Evolutionary conservation across 23 red algal genomes (phyloP).

Genomic region (Cyanidium caldarium): DNA sequence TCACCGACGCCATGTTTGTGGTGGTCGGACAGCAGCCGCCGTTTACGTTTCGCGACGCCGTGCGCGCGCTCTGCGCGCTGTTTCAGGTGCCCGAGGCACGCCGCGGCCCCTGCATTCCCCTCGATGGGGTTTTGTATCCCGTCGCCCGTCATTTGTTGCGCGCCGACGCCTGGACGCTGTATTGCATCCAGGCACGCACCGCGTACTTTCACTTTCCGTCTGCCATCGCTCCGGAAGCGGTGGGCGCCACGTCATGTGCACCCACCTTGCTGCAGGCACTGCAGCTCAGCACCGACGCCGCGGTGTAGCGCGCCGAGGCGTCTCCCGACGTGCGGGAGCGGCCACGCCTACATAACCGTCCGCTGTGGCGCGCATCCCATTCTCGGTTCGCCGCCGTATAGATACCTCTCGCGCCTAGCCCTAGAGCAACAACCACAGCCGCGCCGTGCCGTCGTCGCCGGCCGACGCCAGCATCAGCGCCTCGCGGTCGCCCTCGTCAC

Average conservation of each 20-base stretch:
- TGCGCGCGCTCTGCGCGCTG: neutral
- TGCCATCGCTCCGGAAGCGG: neutral
- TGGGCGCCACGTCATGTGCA: neutral
- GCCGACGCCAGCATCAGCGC: conserved; percentile 1
- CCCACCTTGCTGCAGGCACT: too few species aligned
- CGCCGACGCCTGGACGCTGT: neutral
- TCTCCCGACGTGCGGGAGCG: too few species aligned
- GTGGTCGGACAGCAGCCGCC: neutral
- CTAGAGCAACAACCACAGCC: neutral
- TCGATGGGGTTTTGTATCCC: neutral
- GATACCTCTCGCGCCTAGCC: too few species aligned
- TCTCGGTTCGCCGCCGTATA: too few species aligned
- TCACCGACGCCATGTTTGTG: neutral
- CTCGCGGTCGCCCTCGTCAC: too few species aligned
- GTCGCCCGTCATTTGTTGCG: neutral
- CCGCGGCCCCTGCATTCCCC: neutral
- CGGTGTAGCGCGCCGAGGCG: too few species aligned
- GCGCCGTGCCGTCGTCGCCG: neutral
- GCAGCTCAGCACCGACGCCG: too few species aligned
- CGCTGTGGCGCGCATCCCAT: too few species aligned
- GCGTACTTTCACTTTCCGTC: neutral
- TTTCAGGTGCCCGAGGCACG: neutral
- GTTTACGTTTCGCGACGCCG: neutral
- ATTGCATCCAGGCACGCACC: neutral
- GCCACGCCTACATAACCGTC: too few species aligned